Evolutionary conservation across 1,139 yeast genomes (phyloP), one percentile per base, ranked within the genome.

Genomic region (Scheffersomyces cryptocercus): DNA sequence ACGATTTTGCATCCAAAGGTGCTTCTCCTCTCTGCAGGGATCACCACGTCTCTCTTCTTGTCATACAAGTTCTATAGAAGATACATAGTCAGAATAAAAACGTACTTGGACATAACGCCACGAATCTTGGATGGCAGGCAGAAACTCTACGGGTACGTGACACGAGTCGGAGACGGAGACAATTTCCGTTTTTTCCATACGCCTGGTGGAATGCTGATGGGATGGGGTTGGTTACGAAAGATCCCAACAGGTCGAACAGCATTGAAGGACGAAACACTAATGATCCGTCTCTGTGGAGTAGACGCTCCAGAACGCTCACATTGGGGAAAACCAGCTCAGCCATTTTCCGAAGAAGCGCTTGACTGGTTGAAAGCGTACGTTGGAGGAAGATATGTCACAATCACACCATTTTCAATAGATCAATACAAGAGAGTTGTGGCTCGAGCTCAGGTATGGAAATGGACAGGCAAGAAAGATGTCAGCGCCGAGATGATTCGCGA

Each of bases 241-340:
- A 69, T 67, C 39, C 85, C 58, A 43, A 76, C 55, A 37, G 61
- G 69, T 31, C 70, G 81, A 47, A 56, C 68, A 39, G 70, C 64
- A 30, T 60, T 83, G 41, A 82, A 80, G 53, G 82, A 81, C 52
- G 77, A 80, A 55, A 79, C 88, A 2, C 67, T 80, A 28, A 75
- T 79, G 65, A 80, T 95, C 11, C 72, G 99, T 39, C 66, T 93
- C 29, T 87, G 95, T 63, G 99, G 98, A 0, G 84, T 93, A n/a
- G 99, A 93, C 71, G 99, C 99, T 0, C 99, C 99, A 1, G 99
- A 93, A 61, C 69, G 95, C 35, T 81, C 96, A 2, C 98, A 93
- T 69, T 93, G 89, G 67, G 99, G 99, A 1, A 87, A 87, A 50
- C 91, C 96, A 0, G 87, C 96, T 0, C 99, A 93, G 60, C 95